These are phyloP conservation scores for Stemphylium vesicarium DNA, from an alignment of 2,329 filamentous ascomycete species.

Conservation along the genomic window DNA sequence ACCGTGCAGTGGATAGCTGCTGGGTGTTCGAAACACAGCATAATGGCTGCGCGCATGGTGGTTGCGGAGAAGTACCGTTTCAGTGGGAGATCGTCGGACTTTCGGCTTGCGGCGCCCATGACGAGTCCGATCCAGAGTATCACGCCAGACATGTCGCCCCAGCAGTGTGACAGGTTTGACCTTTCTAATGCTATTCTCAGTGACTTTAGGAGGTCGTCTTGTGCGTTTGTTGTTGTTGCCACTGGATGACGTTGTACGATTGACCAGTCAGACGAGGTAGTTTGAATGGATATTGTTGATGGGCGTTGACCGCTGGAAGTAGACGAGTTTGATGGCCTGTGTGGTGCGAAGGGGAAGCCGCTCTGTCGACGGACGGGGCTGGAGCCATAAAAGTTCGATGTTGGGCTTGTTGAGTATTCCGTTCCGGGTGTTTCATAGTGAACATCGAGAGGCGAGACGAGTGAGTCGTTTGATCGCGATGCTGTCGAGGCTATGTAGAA, in stretches of 20 bases:
- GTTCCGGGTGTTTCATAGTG: conserved; percentile 30
- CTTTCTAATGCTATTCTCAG: conserved; percentile 25
- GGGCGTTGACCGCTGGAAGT: neutral
- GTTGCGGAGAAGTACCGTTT: conserved; percentile 44
- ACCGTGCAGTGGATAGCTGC: conserved; percentile 38
- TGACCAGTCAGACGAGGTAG: conserved; percentile 10
- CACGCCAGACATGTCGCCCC: conserved; percentile 48
- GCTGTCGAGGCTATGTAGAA: conserved; percentile 13
- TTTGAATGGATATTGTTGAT: conserved; percentile 10
- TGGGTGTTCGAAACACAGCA: conserved; percentile 47
- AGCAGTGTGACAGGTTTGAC: conserved; percentile 43
- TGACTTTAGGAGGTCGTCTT: too few relatives aligned
- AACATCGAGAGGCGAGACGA: conserved; percentile 21
- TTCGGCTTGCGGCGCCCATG: conserved; percentile 39
- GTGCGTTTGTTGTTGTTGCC: conserved; percentile 5
- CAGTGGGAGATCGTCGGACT: conserved; percentile 6
- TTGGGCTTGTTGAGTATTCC: conserved; percentile 19
- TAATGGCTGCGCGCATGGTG: conserved; percentile 38
- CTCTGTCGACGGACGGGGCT: neutral
- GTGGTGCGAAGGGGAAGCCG: conserved; percentile 12
- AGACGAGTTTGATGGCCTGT: conserved; percentile 15
- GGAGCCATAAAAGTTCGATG: conserved; percentile 16
- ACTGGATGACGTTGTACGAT: neutral
- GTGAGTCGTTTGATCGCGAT: conserved; percentile 22
- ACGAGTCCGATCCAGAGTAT: conserved; percentile 46